Evolutionary conservation across 768 basidiomycete genomes (phyloP), one percentile per base, ranked within the genome.

Genomic region (Phlebiopsis flavidoalba): DNA sequence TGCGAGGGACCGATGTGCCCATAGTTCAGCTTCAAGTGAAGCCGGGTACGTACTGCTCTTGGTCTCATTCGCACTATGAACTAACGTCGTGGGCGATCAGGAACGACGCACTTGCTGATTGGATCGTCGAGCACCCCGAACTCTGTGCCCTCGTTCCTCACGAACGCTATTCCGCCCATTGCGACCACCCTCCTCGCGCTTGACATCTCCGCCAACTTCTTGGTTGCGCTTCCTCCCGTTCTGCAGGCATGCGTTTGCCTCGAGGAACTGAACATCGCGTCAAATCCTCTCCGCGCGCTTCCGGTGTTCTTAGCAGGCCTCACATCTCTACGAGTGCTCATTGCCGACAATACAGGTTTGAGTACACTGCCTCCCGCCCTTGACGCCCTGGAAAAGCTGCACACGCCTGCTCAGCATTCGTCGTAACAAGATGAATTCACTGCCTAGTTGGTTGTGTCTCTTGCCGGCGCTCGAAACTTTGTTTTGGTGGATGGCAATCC

Each of bases 401-500:
- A 97, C 70, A 95, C 94, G 11, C n/a, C n/a, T n/a, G n/a, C 82
- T 93, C 66, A 95, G 94, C 69, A 74, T 96, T 58, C 86, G 95
- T 50, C 78, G 89, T 68, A 99, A 99, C 75, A 89, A 89, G 71
- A 79, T 99, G 69, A 81, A 90, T 65, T 83, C 89, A 7, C 82
- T 98, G 17, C 95, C 97, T n/a, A 86, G 89, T 63, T 99, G 97
- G 96, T 80, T 99, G 50, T 93, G 93, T 71, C 83, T 93, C 31
- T 80, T 99, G n/a, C 83, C 86, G 19, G 80, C 81, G 33, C 78
- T 99, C 51, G 93, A 96, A 72, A 89, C 87, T 1, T 76, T 99
- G 3, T 89, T n/a, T n/a, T 88, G 65, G 85, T 99, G n/a, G 96
- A 98, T 64, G 89, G 87, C 17, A 99, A 99, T 71, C 94, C 95